Base-by-base conservation (phyloP, 1,139 yeast species). In the Kurtzmaniella natalensis region DNA sequence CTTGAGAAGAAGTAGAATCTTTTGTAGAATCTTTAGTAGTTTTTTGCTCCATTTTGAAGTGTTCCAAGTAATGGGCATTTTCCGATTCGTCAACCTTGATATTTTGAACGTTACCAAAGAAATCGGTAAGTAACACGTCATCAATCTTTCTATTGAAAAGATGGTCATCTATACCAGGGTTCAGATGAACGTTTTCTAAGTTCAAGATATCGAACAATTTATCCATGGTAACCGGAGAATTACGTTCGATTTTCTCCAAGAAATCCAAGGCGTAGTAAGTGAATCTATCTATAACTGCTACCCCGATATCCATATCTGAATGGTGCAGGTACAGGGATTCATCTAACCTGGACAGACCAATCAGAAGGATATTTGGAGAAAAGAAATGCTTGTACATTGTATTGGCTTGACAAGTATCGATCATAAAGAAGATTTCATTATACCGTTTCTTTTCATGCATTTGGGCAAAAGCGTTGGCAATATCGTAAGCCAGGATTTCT, bases 321-420 rank as follows among this genome's bases (percentile, higher is more conserved):
- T 88, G 96, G 53, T 92, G 97, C 2, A 96, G 88, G 54, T 89
- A 92, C 1, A 96, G 86, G 34, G 92, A 81, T 57, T 94, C 96
- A 37, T 84, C 95, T 8, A 87, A 45, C 45, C 72, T 82, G n/a
- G 95, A 83, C 1, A 96, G 87, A 0, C 98, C 99, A 30, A 92
- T 94, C 0, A 96, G 88, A 38, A 92, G 64, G 31, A 92, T 78
- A 54, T 92, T 89, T 25, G 98, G 98, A 7, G 96, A 84, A 54
- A 88, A 88, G 53, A 89, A 81, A 53, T 84, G 76, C 38, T 94
- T 82, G 59, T 85, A 92, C 98, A 92, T 92, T 14, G 98, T 87
- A 59, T 92, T 92, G 20, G 98, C 98, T 62, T 92, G 98, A 56
- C 99, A 92, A 0, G 99, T 92, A 57, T 92, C 99, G 44, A 92